These are phyloP conservation scores for Sporopachydermia quercuum DNA, from an alignment of 805 yeast genomes.

Conservation along the genomic window DNA sequence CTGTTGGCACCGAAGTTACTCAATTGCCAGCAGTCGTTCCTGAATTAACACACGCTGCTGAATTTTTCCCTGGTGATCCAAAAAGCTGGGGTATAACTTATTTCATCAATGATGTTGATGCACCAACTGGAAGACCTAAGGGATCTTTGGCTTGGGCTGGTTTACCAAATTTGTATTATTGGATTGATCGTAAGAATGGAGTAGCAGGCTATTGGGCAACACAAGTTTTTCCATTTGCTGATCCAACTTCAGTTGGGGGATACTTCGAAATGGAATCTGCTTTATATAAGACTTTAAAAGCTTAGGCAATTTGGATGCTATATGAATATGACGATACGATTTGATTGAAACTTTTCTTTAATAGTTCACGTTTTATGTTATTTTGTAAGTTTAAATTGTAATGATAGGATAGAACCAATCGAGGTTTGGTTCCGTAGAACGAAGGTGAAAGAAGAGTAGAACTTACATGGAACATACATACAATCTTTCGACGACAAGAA, in stretches of 20 bases:
- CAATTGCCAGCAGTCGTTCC: slow-evolving; percentile 7
- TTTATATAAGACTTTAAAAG: slow-evolving; percentile 3
- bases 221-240: slow-evolving; percentile 23
- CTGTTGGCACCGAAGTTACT: slow-evolving; percentile 12
- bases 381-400: too few species aligned
- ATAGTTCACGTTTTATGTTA: too few species aligned
- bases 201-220: slow-evolving; percentile 26
- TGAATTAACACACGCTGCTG: slow-evolving; percentile 7
- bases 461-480: too few species aligned
- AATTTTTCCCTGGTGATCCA: slow-evolving; percentile 12
- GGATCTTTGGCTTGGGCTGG: slow-evolving; percentile 28
- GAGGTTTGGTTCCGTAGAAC: too few species aligned
- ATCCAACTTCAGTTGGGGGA: slow-evolving; percentile 5
- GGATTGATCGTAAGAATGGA: slow-evolving; percentile 26
- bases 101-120: slow-evolving; percentile 12
- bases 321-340: too few species aligned
- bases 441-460: too few species aligned
- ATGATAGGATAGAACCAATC: too few species aligned
- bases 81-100: slow-evolving; percentile 19
- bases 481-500: too few species aligned
- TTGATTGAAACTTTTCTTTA: too few species aligned
- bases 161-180: slow-evolving; percentile 23
- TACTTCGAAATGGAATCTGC: slow-evolving; percentile 5
- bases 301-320: too few species aligned
- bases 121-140: slow-evolving; percentile 23